phyloP scores from a whole-genome alignment of 257 asterid species.

The Nicotiana undulata region DNA sequence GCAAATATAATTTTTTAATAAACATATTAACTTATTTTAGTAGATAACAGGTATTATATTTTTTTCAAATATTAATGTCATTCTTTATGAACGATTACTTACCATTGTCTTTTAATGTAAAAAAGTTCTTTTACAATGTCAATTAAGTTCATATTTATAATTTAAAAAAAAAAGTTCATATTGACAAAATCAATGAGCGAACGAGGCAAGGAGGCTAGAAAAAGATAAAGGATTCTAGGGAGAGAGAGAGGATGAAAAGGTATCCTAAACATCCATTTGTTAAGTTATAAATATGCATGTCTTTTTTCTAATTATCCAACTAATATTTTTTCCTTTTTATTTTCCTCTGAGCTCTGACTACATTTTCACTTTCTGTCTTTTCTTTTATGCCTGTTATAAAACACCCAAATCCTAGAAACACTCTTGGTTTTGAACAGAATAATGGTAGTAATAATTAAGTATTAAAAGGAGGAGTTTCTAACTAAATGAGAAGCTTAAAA shows the following conservation, averaged over 20 bases:
- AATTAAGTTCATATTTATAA: too few relatives aligned
- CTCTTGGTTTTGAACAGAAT: slow-evolving; percentile 19
- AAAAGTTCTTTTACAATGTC: too few relatives aligned
- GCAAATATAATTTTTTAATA: neutral
- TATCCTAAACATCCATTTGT: too few relatives aligned
- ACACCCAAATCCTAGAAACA: slow-evolving; percentile 59
- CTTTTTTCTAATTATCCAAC: neutral
- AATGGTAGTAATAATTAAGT: slow-evolving; percentile 5
- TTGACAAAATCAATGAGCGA: neutral
- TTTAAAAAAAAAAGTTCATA: too few relatives aligned
- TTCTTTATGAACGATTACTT: neutral
- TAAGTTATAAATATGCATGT: neutral
- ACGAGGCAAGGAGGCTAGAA: slow-evolving; percentile 21
- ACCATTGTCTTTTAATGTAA: neutral
- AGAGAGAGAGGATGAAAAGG: slow-evolving; percentile 9
- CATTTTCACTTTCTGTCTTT: slow-evolving; percentile 46
- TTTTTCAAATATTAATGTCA: neutral
- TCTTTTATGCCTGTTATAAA: slow-evolving; percentile 47
- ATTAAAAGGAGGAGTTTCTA: slow-evolving; percentile 11
- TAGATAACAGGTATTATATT: neutral
- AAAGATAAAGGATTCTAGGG: neutral
- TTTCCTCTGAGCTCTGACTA: slow-evolving; percentile 16
- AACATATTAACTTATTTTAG: neutral
- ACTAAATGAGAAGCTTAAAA: slow-evolving; percentile 23
- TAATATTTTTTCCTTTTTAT: neutral